These are phyloP conservation scores for Citrus unshiu DNA, from an alignment of 345 rosid genomes.

Conservation along the genomic window DNA sequence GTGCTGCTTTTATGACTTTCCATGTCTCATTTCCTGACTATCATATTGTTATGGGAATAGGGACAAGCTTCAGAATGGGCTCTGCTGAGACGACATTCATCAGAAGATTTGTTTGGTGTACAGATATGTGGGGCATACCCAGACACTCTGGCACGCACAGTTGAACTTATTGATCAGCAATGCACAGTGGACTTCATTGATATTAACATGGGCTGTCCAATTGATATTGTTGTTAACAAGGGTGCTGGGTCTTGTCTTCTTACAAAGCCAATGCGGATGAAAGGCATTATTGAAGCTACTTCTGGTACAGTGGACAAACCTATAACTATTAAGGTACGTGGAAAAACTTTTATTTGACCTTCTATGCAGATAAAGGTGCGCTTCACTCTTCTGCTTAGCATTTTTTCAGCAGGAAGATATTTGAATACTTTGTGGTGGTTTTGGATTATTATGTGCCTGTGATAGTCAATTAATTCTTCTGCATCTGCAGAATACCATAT, in stretches of 20 bases:
- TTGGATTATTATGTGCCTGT: background rate
- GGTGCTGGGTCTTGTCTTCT: slow-evolving; percentile 98
- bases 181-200: slow-evolving; percentile 87
- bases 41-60: slow-evolving; percentile 26
- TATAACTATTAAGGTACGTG: slow-evolving; percentile 76
- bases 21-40: background rate
- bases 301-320: slow-evolving; percentile 74
- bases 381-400: background rate
- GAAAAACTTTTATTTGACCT: background rate
- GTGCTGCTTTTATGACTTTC: background rate
- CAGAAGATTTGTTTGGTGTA: slow-evolving; percentile 94
- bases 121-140: slow-evolving; percentile 87
- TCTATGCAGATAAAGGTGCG: background rate
- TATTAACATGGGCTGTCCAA: slow-evolving; percentile 98
- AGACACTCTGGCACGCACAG: slow-evolving; percentile 64
- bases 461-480: background rate
- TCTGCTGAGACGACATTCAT: slow-evolving; percentile 78
- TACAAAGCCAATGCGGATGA: slow-evolving; percentile 75
- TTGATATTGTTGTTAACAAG: slow-evolving; percentile 80
- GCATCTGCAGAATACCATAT: background rate
- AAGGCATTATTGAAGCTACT: slow-evolving; percentile 62
- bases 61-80: slow-evolving; percentile 99
- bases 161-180: slow-evolving; percentile 80
- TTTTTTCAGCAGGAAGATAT: background rate
- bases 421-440: background rate